Conservation (phyloP, 73 alveolate species). For the Paramecium sexaurelia region DNA sequence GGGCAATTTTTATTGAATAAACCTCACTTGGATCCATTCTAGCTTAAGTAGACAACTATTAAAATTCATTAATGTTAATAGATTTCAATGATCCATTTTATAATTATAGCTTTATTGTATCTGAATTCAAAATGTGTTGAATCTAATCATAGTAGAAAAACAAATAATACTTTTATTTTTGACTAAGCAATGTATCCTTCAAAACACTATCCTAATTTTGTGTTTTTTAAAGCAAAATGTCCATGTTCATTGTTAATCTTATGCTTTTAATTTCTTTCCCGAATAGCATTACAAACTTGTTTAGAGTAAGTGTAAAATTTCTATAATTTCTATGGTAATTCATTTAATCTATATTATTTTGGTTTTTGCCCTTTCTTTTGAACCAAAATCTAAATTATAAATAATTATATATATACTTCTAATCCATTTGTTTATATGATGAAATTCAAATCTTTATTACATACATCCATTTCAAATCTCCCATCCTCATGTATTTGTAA, state of each 20-base stretch:
- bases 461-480: slow-evolving; percentile 53
- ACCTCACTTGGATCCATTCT: slow-evolving; percentile 52
- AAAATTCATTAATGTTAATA: background rate
- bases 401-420: background rate
- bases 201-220: slow-evolving; percentile 22
- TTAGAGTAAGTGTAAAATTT: slow-evolving; percentile 31
- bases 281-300: slow-evolving; percentile 50
- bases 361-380: background rate
- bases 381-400: background rate
- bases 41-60: background rate
- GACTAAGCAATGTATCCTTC: slow-evolving; percentile 40
- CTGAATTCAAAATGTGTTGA: background rate
- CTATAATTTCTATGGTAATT: slow-evolving; percentile 25
- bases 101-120: background rate
- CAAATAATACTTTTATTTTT: background rate
- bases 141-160: background rate
- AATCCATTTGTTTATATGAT: background rate
- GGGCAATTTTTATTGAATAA: slow-evolving; percentile 40
- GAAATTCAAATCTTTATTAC: background rate
- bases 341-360: background rate
- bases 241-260: slow-evolving; percentile 40
- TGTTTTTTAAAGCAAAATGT: background rate
- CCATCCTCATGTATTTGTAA: slow-evolving; percentile 49
- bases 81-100: background rate
- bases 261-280: slow-evolving; percentile 41